Evolutionary conservation across 495 filamentous ascomycete genomes (phyloP), one percentile per base, ranked within the genome.

Genomic region (Immersiella caudata): DNA sequence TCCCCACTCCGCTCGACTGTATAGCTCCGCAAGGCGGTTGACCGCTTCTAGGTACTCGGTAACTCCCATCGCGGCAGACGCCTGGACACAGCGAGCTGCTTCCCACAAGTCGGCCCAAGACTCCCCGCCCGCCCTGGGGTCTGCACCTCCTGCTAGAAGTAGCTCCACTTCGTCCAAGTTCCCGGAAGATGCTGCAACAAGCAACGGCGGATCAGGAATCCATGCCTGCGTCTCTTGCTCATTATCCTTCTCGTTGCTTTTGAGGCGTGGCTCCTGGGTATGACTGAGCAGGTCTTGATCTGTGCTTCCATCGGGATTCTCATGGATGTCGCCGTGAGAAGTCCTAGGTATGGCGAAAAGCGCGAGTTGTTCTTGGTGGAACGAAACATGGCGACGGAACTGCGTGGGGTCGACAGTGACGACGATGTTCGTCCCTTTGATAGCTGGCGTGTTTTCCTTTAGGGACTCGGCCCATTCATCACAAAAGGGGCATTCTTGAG

Each of bases 401-500:
- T 6, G 40, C 40, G 40, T 46, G 16, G 40, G 40, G 40, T 46
- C 40, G 11, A 46, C 40, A 14, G 40, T 46, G 40, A 46, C 11
- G 40, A 46, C 40, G 11, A 46, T 14, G 4, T 18, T 46, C 11
- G 5, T 46, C 40, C 40, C 40, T 14, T 46, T 12, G 11, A 12
- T 4, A 14, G 40, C 40, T 14, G 40, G 40, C 2, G 40, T 46
- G 11, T 18, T 46, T 14, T 4, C 40, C 16, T 46, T 14, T 2
- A 64, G 16, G 0, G 51, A 20, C 1, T 33, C 52, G 0, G 60
- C 55, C 67, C 67, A 69, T 0, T 69, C 67, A 33, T 69, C 62
- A 16, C 67, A 69, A 20, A 69, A 69, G 0, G 67, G 67, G 36
- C 67, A 69, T 12, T 69, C 62, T 0, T 24, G 9, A 0, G 63